Evolutionary conservation across 305 asterid species (phyloP).

Genomic region (Vinca major): DNA sequence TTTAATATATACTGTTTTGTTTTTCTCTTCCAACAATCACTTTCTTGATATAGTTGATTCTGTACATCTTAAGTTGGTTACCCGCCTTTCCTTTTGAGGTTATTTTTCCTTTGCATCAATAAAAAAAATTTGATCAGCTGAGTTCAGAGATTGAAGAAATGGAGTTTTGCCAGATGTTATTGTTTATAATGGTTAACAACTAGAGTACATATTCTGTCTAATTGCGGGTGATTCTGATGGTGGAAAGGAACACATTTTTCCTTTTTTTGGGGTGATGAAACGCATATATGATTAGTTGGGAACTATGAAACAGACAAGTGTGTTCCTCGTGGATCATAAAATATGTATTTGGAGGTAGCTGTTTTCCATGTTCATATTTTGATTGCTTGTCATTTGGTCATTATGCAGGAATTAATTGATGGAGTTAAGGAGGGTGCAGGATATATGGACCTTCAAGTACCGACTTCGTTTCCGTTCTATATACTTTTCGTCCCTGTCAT

Average conservation of each 20-base stretch:
- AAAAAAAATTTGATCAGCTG: neutral
- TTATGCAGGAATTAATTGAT: neutral
- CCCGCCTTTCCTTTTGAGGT: neutral
- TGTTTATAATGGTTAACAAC: neutral
- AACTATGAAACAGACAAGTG: neutral
- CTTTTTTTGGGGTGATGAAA: neutral
- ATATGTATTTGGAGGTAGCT: neutral
- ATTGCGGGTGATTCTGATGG: neutral
- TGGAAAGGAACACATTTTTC: neutral
- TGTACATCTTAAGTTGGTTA: slow-evolving; percentile 4
- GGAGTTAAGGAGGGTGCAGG: slow-evolving; percentile 1
- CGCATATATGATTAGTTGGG: neutral
- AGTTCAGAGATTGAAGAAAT: neutral
- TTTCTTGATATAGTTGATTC: neutral
- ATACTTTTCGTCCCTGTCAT: neutral
- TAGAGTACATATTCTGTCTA: neutral
- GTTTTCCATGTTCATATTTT: neutral
- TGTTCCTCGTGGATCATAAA: neutral
- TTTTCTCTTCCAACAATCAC: neutral
- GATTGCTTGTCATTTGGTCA: neutral
- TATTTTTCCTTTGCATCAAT: neutral
- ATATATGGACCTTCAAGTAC: neutral
- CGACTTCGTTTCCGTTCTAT: neutral
- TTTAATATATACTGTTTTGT: neutral
- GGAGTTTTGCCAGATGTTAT: neutral